Evolutionary conservation across 805 yeast genomes (phyloP), one percentile per base, ranked within the genome.

Genomic region (Candida corydali): DNA sequence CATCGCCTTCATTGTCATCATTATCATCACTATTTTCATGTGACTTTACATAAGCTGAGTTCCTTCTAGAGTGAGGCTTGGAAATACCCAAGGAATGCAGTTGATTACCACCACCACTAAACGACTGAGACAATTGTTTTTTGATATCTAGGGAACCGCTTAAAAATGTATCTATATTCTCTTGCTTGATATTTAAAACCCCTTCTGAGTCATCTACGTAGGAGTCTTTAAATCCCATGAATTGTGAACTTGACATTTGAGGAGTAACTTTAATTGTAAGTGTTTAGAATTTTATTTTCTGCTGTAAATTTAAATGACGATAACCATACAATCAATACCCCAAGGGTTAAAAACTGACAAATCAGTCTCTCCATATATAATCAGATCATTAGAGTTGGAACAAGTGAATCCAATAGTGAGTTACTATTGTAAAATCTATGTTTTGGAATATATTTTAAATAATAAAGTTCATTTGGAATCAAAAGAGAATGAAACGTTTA

Each of bases 401-500:
- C 41, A 48, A 0, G 70, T 68, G 8, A 82, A 85, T 43, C 88
- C 94, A 0, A 61, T 81, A 8, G 73, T 86, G 19, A 67, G 91
- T 4, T 86, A 86, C 57, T 84, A 75, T 57, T 83, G 93, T 58
- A 70, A 69, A 55, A 47, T 45, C 34, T 81, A 82, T 51, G 85
- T 88, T 0, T 80, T 85, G 3, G 91, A 89, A 55, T 67, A 76
- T 48, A 79, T 91, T 3, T 61, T 91, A 15, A 68, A 69, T 25
- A 58, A 72, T 29, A 73, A 77, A 38, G 61, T 80, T 15, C 96
- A 88, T 50, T 61, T 73, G 16, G 47, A 63, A 1, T 74, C 75
- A 41, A 61, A 66, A 6, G 82, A 72, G 10, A 74, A 75, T 19
- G 86, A 86, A 10, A 50, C 47, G 2, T 76, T 75, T 46, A 86